Percentiles rank a stretch among this genome's conserved stretches.
Evolutionary conservation across 805 yeast species (phyloP).

Genomic region (Candida suzukii): DNA sequence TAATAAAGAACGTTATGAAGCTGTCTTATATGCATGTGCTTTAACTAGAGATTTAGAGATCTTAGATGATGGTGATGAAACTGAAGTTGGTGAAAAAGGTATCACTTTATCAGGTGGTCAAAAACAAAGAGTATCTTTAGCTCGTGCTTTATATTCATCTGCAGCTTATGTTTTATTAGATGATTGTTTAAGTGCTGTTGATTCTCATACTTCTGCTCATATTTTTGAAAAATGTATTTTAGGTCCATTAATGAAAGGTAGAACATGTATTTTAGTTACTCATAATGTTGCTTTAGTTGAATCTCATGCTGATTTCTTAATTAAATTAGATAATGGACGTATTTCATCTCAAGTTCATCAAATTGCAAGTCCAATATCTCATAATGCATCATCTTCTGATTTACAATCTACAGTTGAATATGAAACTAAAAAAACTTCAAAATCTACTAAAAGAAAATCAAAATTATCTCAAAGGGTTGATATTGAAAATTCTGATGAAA

Average conservation of each 20-base stretch:
- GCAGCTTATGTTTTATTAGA: conserved; percentile 79
- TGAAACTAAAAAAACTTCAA: background rate
- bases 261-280: conserved; percentile 88
- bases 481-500: no score
- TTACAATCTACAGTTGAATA: conserved; percentile 27
- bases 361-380: conserved; percentile 27
- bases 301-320: conserved; percentile 71
- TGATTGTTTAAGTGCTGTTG: conserved; percentile 96
- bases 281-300: conserved; percentile 90
- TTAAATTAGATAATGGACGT: conserved; percentile 79
- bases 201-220: conserved; percentile 92
- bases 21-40: conserved; percentile 86
- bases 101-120: conserved; percentile 96
- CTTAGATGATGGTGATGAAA: conserved; percentile 81
- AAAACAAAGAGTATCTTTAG: conserved; percentile 92
- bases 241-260: conserved; percentile 76
- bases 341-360: conserved; percentile 64
- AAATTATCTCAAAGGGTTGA: no score
- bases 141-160: conserved; percentile 87
- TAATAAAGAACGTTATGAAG: conserved; percentile 66
- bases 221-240: conserved; percentile 87
- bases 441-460: no score
- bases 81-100: conserved; percentile 97
- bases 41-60: conserved; percentile 81
- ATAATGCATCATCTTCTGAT: conserved; percentile 46